Evolutionary conservation across 768 basidiomycete species (phyloP), one percentile per base, ranked within the genome.

Genomic region (Serendipita sp.): DNA sequence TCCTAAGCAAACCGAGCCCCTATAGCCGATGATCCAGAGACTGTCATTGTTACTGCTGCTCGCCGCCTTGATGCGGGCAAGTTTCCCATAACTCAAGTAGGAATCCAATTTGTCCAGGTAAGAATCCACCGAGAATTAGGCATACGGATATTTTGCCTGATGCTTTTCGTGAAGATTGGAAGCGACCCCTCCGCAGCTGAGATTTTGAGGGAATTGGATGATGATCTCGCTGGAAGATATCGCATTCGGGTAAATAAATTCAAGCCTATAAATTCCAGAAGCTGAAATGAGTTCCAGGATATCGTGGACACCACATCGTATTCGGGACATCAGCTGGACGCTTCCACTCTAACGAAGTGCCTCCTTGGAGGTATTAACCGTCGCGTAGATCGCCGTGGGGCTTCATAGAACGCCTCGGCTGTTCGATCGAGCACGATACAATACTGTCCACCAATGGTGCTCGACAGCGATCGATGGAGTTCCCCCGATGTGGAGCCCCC

Each of bases 231-330:
- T 11, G 68, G 66, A 1, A 73, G 65, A 3, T 72, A 80, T 68
- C 70, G 73, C 28, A 74, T 83, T 16, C 76, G 83, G 38, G 81
- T 82, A 67, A 15, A 60, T 46, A 24, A 46, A 30, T 37, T 47
- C 38, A 13, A 28, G 45, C 44, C 4, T n/a, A n/a, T 24, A 24
- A 46, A 38, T 56, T 16, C 37, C 35, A 66, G 47, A 47, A 10
- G 2, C 48, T 18, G 34, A 24, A 30, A 2, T 44, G 63, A 68
- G 1, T 65, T 73, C 45, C 65, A 84, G 77, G 86, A 88, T 69
- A 88, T 88, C 28, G 84, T 88, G 0, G 86, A 88, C 69, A 86
- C 84, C 1, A 84, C 83, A 0, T 80, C 80, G 3, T 86, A 78
- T 67, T 70, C 72, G 3, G 78, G 75, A 7, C 73, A 77, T 4